Base-by-base conservation (phyloP, 1,139 yeast genomes). In the Ashbya aceris region DNA sequence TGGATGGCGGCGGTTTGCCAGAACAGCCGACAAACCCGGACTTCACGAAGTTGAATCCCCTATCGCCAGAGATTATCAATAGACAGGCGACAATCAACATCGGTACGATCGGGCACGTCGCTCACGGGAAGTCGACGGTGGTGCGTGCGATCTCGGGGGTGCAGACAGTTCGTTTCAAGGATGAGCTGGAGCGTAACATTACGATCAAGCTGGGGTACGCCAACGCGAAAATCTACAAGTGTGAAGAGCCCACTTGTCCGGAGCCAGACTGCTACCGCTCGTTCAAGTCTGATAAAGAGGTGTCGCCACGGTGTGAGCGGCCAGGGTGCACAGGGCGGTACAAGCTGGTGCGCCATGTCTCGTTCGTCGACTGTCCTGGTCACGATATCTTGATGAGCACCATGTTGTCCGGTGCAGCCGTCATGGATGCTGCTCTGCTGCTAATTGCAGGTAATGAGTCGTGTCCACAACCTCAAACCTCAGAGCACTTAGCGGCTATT, bases 321-420 rank as follows among this genome's bases (percentile, higher is more conserved):
- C 80, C 81, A 49, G 95, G 93, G 10, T 82, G 89, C 64, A 70
- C 73, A 45, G 95, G 96, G 49, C 84, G 95, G 62, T 89, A 87
- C 68, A 76, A 77, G 58, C 74, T 93, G 53, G 79, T 87, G 40
- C 86, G 99, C 69, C 99, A 93, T 64, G 98, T 93, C 44, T 87
- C 96, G 7, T 93, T 93, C 58, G 98, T 93, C 48, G 99, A 93
- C 73, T 93, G 98, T 73, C 99, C 99, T 46, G 99, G 98, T 65
- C 99, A 93, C 84, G 99, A 93, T 74, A 91, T 93, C 73, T 81
- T 93, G 66, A 93, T 93, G 98, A 87, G 97, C 76, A 93, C 98
- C 55, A 93, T 93, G 99, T 81, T 93, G 77, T 89, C 97, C 40
- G 99, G 99, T 65, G 99, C 99, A 33, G 99, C 99, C 11, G 98